Base-by-base conservation (phyloP, 2,329 filamentous ascomycete genomes). In the Phoma herbarum region DNA sequence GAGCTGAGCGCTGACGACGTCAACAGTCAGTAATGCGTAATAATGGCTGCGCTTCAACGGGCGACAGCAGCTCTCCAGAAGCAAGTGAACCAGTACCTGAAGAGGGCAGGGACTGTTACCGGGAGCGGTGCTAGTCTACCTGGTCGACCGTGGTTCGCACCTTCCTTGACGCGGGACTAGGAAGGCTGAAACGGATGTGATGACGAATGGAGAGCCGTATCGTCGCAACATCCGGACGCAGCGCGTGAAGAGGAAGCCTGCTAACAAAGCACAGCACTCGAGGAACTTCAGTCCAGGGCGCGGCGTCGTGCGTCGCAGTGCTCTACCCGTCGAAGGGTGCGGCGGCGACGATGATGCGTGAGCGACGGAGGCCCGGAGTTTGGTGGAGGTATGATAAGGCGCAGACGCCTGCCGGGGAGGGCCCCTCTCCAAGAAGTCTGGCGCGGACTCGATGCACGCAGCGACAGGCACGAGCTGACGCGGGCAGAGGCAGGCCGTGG, bases 141-240 rank as follows among this genome's bases (percentile, higher is more conserved):
- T 57, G 58, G 59, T 60, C 59, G 53, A 61, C 60, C 56, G 64
- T 54, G 60, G 57, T 67, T 65, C 44, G 64, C 59, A 62, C 53
- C 64, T 62, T 64, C 51, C 45, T 46, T 61, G 64, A 61, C 59
- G 67, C 60, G 64, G 64, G 52, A 62, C 59, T 64, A 64, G 58
- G 68, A 70, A 76, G 75, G 75, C 75, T 77, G 75, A 74, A 71
- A 72, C 70, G 63, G 65, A 63, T 64, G 65, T 73, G 73, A 74
- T 73, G 72, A 73, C 71, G 69, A 70, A 69, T 68, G 61, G 66
- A 66, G 67, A 59, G 62, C 67, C 64, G 63, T 67, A 65, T 64
- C 68, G 73, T 66, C 68, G 68, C 68, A 71, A 75, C 74, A 76
- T 77, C 59, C 74, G 72, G 68, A 68, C 57, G 51, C 63, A 59